Percentiles rank a stretch among this genome's conserved stretches.
Evolutionary conservation across 2,329 filamentous ascomycete genomes (phyloP).

Genomic region (Aspergillus sp.): DNA sequence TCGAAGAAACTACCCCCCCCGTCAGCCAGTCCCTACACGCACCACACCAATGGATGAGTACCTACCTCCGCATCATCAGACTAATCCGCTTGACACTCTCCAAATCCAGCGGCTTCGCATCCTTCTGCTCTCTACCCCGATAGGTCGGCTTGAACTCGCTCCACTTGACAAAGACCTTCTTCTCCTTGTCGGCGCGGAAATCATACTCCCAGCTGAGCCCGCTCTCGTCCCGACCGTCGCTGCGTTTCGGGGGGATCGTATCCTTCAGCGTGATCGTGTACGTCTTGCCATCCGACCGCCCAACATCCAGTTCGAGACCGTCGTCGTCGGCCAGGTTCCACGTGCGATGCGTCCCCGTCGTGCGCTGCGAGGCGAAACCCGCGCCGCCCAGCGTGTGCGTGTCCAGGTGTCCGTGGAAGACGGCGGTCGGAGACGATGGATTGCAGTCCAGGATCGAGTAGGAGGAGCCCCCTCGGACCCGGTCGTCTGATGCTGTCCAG

Average conservation of each 20-base stretch:
- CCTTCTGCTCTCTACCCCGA: slow-evolving; percentile 63
- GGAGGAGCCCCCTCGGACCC: slow-evolving; percentile 72
- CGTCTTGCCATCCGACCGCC: slow-evolving; percentile 57
- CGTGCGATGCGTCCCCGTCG: slow-evolving; percentile 52
- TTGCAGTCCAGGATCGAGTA: slow-evolving; percentile 49
- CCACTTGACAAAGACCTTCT: slow-evolving; percentile 61
- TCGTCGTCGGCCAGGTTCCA: slow-evolving; percentile 66
- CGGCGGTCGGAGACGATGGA: slow-evolving; percentile 38
- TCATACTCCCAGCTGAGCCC: slow-evolving; percentile 73
- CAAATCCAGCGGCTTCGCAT: slow-evolving; percentile 60
- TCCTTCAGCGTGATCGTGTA: slow-evolving; percentile 79
- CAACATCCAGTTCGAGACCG: slow-evolving; percentile 58
- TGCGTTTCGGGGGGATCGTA: slow-evolving; percentile 54
- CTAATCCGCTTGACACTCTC: slow-evolving; percentile 64
- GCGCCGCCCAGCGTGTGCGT: slow-evolving; percentile 74
- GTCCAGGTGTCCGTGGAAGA: slow-evolving; percentile 69
- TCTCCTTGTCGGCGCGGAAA: slow-evolving; percentile 47
- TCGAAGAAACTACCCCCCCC: slow-evolving; percentile 68
- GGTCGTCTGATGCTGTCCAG: slow-evolving; percentile 72
- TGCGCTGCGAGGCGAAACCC: slow-evolving; percentile 78
- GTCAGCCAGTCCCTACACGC: slow-evolving; percentile 14
- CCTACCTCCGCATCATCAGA: slow-evolving; percentile 78
- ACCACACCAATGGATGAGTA: background rate
- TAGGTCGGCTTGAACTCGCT: slow-evolving; percentile 68
- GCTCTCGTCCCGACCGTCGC: slow-evolving; percentile 67